Evolutionary conservation across 2,329 filamentous ascomycete species (phyloP).

Genomic region (Neonectria hederae): DNA sequence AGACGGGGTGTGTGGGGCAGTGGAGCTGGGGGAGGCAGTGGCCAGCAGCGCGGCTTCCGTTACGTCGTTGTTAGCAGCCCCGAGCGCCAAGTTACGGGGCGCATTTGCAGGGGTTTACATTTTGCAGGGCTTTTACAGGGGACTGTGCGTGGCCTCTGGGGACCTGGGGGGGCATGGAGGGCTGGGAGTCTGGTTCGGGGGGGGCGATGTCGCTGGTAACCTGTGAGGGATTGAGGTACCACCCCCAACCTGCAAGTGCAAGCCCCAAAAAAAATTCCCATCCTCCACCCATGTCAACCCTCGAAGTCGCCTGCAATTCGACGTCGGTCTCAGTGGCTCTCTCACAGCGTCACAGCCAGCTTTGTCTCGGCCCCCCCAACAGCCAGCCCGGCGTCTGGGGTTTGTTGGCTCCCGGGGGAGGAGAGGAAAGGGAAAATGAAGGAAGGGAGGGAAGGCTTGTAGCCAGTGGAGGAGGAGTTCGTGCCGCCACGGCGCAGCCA

Average conservation of each 20-base stretch:
- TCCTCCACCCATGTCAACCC: conserved; percentile 5
- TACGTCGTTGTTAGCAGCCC: background rate
- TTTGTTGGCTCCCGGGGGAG: conserved; percentile 7
- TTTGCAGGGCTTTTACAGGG: conserved; percentile 13
- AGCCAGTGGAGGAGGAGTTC: conserved; percentile 25
- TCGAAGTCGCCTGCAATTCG: conserved; percentile 16
- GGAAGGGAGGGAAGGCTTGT: conserved; percentile 11
- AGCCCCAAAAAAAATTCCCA: conserved; percentile 14
- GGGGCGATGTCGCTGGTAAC: conserved; percentile 6
- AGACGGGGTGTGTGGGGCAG: conserved; percentile 23
- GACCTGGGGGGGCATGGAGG: conserved; percentile 1
- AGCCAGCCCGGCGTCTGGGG: conserved; percentile 18
- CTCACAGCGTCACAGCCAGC: background rate
- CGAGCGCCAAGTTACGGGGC: conserved; percentile 11
- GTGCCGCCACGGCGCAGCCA: conserved; percentile 11
- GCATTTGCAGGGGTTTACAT: conserved; percentile 9
- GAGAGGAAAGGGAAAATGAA: conserved; percentile 7
- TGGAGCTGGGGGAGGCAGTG: conserved; percentile 21
- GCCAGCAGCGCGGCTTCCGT: conserved; percentile 1
- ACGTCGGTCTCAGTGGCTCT: conserved; percentile 2
- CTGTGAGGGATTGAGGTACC: conserved; percentile 17
- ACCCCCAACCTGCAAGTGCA: conserved; percentile 20
- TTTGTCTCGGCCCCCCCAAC: conserved; percentile 11
- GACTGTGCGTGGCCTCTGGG: background rate
- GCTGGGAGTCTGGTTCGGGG: background rate